phyloP scores from a whole-genome alignment of 768 basidiomycete genomes.

The Collybia sp. region DNA sequence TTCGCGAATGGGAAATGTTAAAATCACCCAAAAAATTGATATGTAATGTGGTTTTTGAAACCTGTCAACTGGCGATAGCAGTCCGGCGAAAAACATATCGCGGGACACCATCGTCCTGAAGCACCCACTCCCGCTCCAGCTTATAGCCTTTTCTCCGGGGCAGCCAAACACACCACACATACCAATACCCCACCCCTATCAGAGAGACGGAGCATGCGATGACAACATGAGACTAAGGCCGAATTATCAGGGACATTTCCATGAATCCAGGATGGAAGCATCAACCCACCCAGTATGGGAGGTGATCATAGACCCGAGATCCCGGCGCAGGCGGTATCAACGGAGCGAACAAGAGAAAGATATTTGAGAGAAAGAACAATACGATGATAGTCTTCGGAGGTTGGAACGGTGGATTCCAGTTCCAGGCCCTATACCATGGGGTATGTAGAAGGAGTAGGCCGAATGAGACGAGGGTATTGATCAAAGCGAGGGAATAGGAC shows the following conservation, averaged over 20 bases:
- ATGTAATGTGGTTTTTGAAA: too few relatives aligned
- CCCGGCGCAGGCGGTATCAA: slow-evolving; percentile 57
- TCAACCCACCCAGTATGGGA: slow-evolving; percentile 66
- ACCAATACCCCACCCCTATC: slow-evolving; percentile 55
- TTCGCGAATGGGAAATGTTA: too few relatives aligned
- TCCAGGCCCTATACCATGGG: slow-evolving; percentile 30
- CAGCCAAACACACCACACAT: slow-evolving; percentile 43
- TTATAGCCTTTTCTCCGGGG: slow-evolving; percentile 45
- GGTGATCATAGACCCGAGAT: slow-evolving; percentile 43
- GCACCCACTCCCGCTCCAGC: slow-evolving; percentile 39
- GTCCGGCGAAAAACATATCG: slow-evolving; percentile 43
- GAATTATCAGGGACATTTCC: neutral
- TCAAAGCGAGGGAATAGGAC: slow-evolving; percentile 51
- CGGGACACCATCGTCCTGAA: slow-evolving; percentile 57
- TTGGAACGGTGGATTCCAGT: slow-evolving; percentile 65
- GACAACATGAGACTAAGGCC: slow-evolving; percentile 41
- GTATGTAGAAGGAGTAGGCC: slow-evolving; percentile 64
- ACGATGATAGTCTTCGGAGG: slow-evolving; percentile 45
- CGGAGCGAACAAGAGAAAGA: slow-evolving; percentile 60
- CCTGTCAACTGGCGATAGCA: too few relatives aligned
- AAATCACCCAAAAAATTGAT: too few relatives aligned
- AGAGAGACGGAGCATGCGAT: slow-evolving; percentile 41
- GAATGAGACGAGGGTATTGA: slow-evolving; percentile 56
- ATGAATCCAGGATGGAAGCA: neutral
- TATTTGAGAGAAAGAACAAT: slow-evolving; percentile 60